Evolutionary conservation across 176 grass and related monocot genomes (phyloP), one percentile per base, ranked within the genome.

Genomic region (Oryza glumipatula): DNA sequence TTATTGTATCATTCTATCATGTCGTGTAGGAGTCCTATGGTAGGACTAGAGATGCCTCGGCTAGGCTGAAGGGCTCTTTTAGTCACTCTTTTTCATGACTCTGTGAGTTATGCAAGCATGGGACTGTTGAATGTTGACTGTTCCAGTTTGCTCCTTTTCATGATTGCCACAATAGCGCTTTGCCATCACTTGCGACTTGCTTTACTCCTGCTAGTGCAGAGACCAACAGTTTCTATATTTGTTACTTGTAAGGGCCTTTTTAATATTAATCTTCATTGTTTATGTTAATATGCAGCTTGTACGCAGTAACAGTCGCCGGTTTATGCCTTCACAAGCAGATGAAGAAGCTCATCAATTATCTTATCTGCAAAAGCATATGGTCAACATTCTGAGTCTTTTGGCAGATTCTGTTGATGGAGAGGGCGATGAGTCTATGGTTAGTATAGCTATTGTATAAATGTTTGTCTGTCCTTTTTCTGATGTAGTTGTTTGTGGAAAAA

Each of bases 341-440:
- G 96, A 99, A 92, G 96, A 99, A 90, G 24, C 88, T 56, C 96
- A 99, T 85, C 96, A 99, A 15, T 83, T 99, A 74, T 99, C 94
- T 7, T 99, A 99, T 89, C 80, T 99, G 63, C 96, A 99, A 68
- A 99, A 94, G 84, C 96, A 99, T 75, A 92, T 99, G 89, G 71
- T 84, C 54, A 99, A 96, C 49, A 87, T 99, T 65, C 73, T 99
- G 47, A 76, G 84, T 81, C 78, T 99, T 84, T 90, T 99, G 82
- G 84, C 96, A 32, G 89, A 94, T 83, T 83, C 91, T 83, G 74
- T 84, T 84, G 87, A 88, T 77, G 91, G 89, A 64, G 91, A 94
- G 77, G 86, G 89, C 35, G 91, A 99, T 61, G 96, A 96, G 60
- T 91, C 91, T 82, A 89, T 99, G 94, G 96, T 99, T 79, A 85